These are phyloP conservation scores for Leucaena leucocephala DNA, from an alignment of 306 rosid genomes.

Conservation along the genomic window DNA sequence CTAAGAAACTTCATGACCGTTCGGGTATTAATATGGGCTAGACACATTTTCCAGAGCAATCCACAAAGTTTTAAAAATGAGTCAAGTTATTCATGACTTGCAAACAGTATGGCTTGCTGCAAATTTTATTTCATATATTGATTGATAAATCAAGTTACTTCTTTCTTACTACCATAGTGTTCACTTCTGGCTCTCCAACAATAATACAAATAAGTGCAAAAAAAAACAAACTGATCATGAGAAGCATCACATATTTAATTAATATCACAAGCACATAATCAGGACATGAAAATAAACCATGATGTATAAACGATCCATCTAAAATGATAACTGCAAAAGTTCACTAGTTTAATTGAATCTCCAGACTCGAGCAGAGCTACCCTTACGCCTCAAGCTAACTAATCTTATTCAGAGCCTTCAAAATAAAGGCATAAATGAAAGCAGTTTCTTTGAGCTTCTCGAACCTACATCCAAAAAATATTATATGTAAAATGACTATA, in stretches of 20 bases:
- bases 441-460: conserved; percentile 90
- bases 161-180: neutral
- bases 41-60: neutral
- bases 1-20: too few relatives aligned
- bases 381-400: neutral
- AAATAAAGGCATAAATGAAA: conserved; percentile 31
- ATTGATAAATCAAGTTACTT: neutral
- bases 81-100: neutral
- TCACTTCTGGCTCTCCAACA: neutral
- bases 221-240: neutral
- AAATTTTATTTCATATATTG: neutral
- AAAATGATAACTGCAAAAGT: neutral
- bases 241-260: neutral
- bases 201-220: neutral
- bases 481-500: neutral
- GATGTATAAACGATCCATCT: neutral
- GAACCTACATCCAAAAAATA: conserved; percentile 53
- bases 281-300: neutral
- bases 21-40: neutral
- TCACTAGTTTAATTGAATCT: neutral
- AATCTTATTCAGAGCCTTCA: neutral
- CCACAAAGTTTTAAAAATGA: neutral
- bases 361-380: neutral
- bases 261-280: neutral
- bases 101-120: neutral